These are phyloP conservation scores for Rhizodiscina lignyota DNA, from an alignment of 495 filamentous ascomycete genomes.

Conservation along the genomic window DNA sequence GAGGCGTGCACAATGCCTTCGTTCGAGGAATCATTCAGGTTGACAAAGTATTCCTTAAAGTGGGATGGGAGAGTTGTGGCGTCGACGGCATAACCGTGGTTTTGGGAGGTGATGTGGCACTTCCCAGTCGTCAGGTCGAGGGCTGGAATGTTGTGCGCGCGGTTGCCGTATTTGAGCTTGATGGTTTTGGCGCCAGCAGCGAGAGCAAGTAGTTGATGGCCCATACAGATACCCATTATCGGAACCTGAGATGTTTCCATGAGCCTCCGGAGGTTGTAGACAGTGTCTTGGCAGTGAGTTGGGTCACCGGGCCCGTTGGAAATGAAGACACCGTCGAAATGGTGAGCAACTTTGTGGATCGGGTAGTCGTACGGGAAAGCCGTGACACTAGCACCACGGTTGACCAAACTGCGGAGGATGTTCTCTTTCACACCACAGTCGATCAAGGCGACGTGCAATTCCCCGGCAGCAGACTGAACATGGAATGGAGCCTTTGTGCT, in stretches of 20 bases:
- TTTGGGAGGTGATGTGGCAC: conserved; percentile 97
- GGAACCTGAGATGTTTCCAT: conserved; percentile 84
- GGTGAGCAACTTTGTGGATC: conserved; percentile 92
- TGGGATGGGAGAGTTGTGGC: conserved; percentile 62
- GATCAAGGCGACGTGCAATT: conserved; percentile 81
- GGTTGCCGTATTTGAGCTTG: conserved; percentile 96
- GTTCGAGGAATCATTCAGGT: conserved; percentile 89
- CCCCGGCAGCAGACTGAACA: conserved; percentile 58
- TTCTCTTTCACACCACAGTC: conserved; percentile 99
- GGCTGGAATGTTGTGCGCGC: conserved; percentile 94
- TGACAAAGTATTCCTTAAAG: conserved; percentile 96
- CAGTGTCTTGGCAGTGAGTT: conserved; percentile 84
- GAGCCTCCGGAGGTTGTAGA: conserved; percentile 71
- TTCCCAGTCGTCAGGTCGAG: conserved; percentile 86
- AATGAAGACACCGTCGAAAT: conserved; percentile 97
- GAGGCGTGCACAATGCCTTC: conserved; percentile 92
- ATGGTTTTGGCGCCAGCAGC: conserved; percentile 72
- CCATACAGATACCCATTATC: conserved; percentile 93
- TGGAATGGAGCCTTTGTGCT: conserved; percentile 98
- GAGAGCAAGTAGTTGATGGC: conserved; percentile 75
- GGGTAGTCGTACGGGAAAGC: conserved; percentile 92
- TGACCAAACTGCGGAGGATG: conserved; percentile 84
- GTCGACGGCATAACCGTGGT: conserved; percentile 97
- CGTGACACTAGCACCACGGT: conserved; percentile 73
- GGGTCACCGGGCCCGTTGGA: conserved; percentile 97